Percentiles rank a stretch among this genome's conserved stretches.
These are phyloP conservation scores for Friedmanniomyces endolithicus DNA, from an alignment of 495 filamentous ascomycete genomes.

Conservation along the genomic window DNA sequence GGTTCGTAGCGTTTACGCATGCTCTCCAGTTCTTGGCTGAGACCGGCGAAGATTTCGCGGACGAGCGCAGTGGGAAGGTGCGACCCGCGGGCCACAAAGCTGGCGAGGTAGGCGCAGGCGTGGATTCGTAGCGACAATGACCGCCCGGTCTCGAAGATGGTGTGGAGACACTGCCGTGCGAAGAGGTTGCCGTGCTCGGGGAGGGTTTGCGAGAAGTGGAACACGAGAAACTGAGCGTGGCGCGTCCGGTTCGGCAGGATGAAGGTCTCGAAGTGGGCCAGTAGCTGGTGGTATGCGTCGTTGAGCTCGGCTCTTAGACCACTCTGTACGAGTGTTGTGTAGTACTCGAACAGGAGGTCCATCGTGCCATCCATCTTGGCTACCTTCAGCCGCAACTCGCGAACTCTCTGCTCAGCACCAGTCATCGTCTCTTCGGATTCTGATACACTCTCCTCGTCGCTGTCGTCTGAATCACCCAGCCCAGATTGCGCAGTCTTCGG, in stretches of 20 bases:
- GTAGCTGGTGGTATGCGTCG: constrained; percentile 53
- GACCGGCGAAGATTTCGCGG: constrained; percentile 59
- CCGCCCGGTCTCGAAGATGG: constrained; percentile 44
- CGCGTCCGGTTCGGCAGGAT: constrained; percentile 81
- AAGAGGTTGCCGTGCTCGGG: constrained; percentile 66
- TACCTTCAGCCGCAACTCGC: constrained; percentile 63
- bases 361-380: constrained; percentile 89
- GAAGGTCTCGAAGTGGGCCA: constrained; percentile 69
- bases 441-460: constrained; percentile 27
- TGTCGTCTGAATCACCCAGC: constrained; percentile 37
- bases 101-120: constrained; percentile 83
- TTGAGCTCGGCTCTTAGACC: constrained; percentile 30
- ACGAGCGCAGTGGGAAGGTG: constrained; percentile 64
- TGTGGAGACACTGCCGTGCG: constrained; percentile 61
- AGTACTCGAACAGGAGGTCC: constrained; percentile 75
- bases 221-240: constrained; percentile 81
- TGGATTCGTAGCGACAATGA: constrained; percentile 63
- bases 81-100: constrained; percentile 79
- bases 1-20: constrained; percentile 51
- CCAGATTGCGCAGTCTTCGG: constrained; percentile 24
- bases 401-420: constrained; percentile 38
- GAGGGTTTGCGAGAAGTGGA: constrained; percentile 77
- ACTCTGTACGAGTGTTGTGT: constrained; percentile 42
- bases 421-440: constrained; percentile 23
- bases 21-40: constrained; percentile 58